Conservation (phyloP, 2,329 filamentous ascomycete genomes). For the Xylaria sp. region DNA sequence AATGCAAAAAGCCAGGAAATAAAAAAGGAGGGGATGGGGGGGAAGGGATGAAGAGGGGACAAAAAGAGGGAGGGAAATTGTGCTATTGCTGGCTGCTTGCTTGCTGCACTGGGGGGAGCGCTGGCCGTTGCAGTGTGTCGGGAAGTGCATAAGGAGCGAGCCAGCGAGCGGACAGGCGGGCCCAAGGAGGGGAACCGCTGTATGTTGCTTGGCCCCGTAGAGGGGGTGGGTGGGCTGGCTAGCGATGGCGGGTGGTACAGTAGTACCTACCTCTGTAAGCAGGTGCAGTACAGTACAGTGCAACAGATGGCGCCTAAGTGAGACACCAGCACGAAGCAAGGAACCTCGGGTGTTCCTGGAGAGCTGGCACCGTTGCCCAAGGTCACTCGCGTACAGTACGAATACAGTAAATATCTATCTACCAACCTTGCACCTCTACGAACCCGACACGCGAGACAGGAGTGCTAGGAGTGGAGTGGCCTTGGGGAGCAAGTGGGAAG, state of each 20-base stretch:
- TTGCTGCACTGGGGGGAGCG: slow-evolving; percentile 19
- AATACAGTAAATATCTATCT: neutral
- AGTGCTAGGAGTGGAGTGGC: slow-evolving; percentile 28
- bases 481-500: slow-evolving; percentile 10
- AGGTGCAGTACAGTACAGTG: slow-evolving; percentile 14
- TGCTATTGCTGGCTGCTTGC: slow-evolving; percentile 34
- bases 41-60: slow-evolving; percentile 48
- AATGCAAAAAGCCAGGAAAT: slow-evolving; percentile 46
- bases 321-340: slow-evolving; percentile 7
- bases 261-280: slow-evolving; percentile 9
- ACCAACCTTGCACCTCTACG: slow-evolving; percentile 2
- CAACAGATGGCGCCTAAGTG: neutral
- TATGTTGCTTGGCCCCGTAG: slow-evolving; percentile 34
- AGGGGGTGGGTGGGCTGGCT: slow-evolving; percentile 29
- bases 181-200: slow-evolving; percentile 34
- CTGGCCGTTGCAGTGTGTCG: slow-evolving; percentile 34
- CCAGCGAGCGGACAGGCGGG: slow-evolving; percentile 37
- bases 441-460: slow-evolving; percentile 31
- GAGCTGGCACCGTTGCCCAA: slow-evolving; percentile 15
- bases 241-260: slow-evolving; percentile 16
- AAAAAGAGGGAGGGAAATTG: slow-evolving; percentile 48
- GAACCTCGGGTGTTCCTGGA: slow-evolving; percentile 22
- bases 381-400: slow-evolving; percentile 22
- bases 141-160: slow-evolving; percentile 37
- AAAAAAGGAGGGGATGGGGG: slow-evolving; percentile 46